Base-by-base conservation (phyloP, 2,329 filamentous ascomycete genomes). In the Exophiala dermatitidis region DNA sequence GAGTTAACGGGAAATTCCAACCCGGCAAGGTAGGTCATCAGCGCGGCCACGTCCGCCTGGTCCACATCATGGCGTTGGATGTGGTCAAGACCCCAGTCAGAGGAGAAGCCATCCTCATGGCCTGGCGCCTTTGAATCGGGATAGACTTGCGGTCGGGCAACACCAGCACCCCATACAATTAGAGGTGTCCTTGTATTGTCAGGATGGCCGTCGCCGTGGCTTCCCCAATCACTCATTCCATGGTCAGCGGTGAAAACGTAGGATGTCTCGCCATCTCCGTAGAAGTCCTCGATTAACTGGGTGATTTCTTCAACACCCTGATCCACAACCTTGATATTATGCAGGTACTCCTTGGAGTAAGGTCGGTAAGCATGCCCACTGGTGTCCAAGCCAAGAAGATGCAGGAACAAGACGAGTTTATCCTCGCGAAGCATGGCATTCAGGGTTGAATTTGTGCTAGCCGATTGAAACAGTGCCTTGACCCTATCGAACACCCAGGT, bases 181-280 rank as follows among this genome's bases (percentile, higher is more conserved):
- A 98, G 74, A 0, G 93, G 93, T 0, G 93, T 98, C 47, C 93
- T 82, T 2, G 93, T 98, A 65, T 97, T 98, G 69, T 98, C 88
- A 0, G 93, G 93, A 70, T 98, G 90, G 5, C 93, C 93, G 68
- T 98, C 93, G 36, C 94, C 94, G 68, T 98, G 94, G 63, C 90
- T 97, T n/a, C 94, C 93, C 85, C 87, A 96, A 70, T 98, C 93
- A 66, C 89, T 97, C 93, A 98, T 98, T 12, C 93, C 93, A 69
- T 98, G 93, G 66, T 98, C 93, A 5, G 93, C 93, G 1, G 94
- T 98, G 67, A 98, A 98, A 10, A 98, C 82, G 67, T 91, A 98
- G 0, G 94, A 89, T 0, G 93, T 97, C 69, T 93, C 84, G 50
- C 81, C 85, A 59, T 82, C 81, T 62, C 90, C 85, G 64, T 96